These are phyloP conservation scores for Petunia axillaris DNA, from an alignment of 257 asterid species.

Conservation along the genomic window DNA sequence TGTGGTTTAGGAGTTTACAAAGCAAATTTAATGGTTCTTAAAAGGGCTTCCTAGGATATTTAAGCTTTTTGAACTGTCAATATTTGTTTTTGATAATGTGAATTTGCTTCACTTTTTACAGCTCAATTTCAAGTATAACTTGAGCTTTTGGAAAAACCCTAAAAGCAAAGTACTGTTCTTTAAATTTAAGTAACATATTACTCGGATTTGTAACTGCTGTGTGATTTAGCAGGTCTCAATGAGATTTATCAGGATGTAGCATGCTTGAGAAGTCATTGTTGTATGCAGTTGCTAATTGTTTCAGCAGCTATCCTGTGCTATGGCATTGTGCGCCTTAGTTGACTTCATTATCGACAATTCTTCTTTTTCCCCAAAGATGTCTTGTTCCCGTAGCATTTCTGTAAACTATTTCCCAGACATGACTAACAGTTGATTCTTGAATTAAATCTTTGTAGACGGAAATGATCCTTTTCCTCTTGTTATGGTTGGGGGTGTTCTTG, in stretches of 20 bases:
- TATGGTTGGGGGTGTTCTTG: slow-evolving; percentile 83
- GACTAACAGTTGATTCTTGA: slow-evolving; percentile 16
- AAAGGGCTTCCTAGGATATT: neutral
- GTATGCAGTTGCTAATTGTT: neutral
- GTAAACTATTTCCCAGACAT: neutral
- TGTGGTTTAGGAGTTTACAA: neutral
- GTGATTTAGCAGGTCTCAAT: neutral
- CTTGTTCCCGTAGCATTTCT: neutral
- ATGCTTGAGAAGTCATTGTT: neutral
- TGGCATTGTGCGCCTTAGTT: neutral
- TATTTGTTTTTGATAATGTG: neutral
- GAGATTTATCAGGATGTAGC: slow-evolving; percentile 15
- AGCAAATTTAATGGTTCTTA: neutral
- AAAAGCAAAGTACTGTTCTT: neutral
- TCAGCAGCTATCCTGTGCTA: neutral
- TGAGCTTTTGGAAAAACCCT: neutral
- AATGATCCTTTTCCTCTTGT: slow-evolving; percentile 72
- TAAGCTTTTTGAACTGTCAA: neutral
- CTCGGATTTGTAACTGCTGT: neutral
- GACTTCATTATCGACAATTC: neutral
- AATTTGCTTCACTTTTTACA: neutral
- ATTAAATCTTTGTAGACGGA: slow-evolving; percentile 50
- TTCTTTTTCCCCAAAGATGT: neutral
- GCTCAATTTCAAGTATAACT: neutral
- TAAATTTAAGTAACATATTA: neutral